Evolutionary conservation across 352 stramenopile genomes (phyloP), one percentile per base, ranked within the genome.

Genomic region (Pythium scleroteichum): DNA sequence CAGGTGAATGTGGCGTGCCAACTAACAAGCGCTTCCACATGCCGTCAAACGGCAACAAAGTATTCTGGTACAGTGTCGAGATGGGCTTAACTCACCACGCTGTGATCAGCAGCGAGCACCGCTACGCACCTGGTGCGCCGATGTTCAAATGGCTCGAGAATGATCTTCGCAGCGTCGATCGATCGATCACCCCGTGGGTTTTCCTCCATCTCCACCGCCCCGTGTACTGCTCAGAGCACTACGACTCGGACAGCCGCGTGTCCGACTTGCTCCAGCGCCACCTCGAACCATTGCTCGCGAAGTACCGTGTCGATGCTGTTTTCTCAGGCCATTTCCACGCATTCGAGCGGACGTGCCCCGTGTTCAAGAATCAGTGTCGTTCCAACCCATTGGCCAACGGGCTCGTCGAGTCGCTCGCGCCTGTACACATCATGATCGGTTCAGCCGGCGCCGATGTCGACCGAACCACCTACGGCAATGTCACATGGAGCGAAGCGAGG

Each of bases 1-100:
- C 71, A 20, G 85, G 85, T 20, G 85, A 94, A 71, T 94, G 85
- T 65, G 79, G 84, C 24, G 79, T 93, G 39, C 75, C 83, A 1
- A 73, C 72, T 10, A 59, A 65, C 24, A 77, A 75, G 42, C 71
- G 76, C 19, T 91, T 88, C 75, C 58, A 57, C 48, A 85, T 85
- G 71, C 75, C 69, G 1, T 26, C 52, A 7, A 67, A 66, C 47
- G 52, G 58, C 52, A 69, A 69, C 68, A 35, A 50, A 23, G 65
- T 68, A 6, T 72, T 72, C 38, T 73, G 62, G 53, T 72, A 61
- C 44, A 69, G 60, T 51, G 53, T 59, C 17, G 55, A 72, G 41
- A 54, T 67, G 32, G 65, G 65, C 2, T 23, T 72, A 12, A 49
- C 32, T 8, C 65, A 69, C 53, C 64, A 72, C 46, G 41, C 65